These are phyloP conservation scores for Bipolaris victoriae DNA, from an alignment of 2,329 filamentous ascomycete species.

Conservation along the genomic window DNA sequence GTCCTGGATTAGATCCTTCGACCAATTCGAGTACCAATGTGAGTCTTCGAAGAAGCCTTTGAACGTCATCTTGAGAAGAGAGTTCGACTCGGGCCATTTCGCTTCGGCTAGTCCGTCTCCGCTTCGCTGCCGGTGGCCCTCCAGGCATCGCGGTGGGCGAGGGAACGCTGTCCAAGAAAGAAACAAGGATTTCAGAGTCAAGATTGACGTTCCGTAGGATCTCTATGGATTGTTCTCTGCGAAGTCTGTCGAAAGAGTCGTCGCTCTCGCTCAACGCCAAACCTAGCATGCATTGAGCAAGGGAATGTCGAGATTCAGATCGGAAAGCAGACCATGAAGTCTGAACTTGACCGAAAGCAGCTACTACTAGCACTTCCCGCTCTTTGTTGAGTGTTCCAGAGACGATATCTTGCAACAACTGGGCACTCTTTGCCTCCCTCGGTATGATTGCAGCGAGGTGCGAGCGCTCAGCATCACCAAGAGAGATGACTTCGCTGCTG, in stretches of 20 bases:
- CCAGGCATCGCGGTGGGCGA: constrained; percentile 74
- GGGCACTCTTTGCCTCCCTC: constrained; percentile 64
- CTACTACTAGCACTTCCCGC: constrained; percentile 63
- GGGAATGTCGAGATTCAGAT: constrained; percentile 63
- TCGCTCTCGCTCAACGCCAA: constrained; percentile 58
- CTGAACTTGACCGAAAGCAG: constrained; percentile 72
- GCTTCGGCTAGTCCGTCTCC: constrained; percentile 76
- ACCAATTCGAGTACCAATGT: constrained; percentile 90
- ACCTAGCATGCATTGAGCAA: constrained; percentile 68
- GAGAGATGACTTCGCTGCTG: constrained; percentile 55
- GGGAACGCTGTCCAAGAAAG: constrained; percentile 76
- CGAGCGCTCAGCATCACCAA: constrained; percentile 58
- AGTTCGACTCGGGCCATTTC: constrained; percentile 67
- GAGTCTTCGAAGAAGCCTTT: constrained; percentile 72
- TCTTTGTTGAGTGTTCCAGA: constrained; percentile 52
- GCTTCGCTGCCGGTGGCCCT: constrained; percentile 75
- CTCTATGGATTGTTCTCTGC: constrained; percentile 66
- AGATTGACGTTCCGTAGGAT: constrained; percentile 76
- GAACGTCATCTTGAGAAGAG: constrained; percentile 69
- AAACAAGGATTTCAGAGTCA: constrained; percentile 72
- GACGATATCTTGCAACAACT: constrained; percentile 60
- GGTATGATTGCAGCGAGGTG: constrained; percentile 61
- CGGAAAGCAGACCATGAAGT: constrained; percentile 77
- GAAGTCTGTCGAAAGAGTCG: constrained; percentile 46
- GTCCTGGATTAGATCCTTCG: constrained; percentile 76